A percentile compares a stretch with the other conserved stretches of the same genome.
Conservation (phyloP, 768 basidiomycete genomes). For the Lepiota subincarnata region DNA sequence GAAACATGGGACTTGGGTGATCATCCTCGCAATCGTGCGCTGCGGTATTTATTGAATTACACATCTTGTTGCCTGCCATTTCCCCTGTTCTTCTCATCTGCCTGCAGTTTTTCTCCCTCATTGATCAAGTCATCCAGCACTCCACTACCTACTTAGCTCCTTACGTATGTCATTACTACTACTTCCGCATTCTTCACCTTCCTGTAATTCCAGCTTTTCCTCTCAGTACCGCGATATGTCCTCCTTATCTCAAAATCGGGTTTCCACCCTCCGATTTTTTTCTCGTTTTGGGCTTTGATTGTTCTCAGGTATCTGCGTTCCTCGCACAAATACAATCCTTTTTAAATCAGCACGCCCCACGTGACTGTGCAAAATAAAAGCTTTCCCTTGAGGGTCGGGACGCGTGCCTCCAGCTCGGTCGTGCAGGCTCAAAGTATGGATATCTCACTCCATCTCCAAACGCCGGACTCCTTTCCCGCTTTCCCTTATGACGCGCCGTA, state of each 20-base stretch:
- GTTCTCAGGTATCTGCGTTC: neutral
- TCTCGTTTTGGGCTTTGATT: neutral
- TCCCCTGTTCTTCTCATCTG: neutral
- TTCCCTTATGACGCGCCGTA: conserved; percentile 88
- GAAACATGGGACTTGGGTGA: conserved; percentile 2
- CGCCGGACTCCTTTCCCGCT: conserved; percentile 64
- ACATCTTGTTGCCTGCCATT: neutral
- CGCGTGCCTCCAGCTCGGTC: neutral
- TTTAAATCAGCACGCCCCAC: neutral
- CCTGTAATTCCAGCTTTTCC: neutral
- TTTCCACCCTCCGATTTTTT: neutral
- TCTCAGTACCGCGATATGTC: neutral
- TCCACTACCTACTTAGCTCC: neutral
- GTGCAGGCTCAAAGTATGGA: conserved; percentile 18
- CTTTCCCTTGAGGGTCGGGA: neutral
- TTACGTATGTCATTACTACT: conserved; percentile 2
- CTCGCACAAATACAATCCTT: neutral
- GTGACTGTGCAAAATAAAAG: neutral
- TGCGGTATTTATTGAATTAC: neutral
- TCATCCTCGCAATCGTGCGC: neutral
- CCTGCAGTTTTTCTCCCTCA: neutral
- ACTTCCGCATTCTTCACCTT: neutral
- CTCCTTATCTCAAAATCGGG: neutral
- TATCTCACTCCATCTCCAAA: conserved; percentile 42
- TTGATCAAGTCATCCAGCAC: neutral